Percentiles rank a stretch among this genome's conserved stretches.
phyloP scores from a whole-genome alignment of 495 filamentous ascomycete genomes.

The Polyplosphaeria fusca region DNA sequence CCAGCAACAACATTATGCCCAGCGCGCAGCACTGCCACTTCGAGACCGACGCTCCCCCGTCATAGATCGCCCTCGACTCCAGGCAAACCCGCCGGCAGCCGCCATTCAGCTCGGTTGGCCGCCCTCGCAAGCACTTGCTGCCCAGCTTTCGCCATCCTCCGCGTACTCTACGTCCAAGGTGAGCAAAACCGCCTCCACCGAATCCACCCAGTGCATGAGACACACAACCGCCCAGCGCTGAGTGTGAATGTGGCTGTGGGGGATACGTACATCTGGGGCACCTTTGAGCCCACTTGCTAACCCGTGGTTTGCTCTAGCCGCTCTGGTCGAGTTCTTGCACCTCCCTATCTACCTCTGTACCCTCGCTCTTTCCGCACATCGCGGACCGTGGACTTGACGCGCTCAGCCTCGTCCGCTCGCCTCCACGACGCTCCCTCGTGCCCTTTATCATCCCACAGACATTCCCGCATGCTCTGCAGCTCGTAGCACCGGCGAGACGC shows the following conservation, averaged over 20 bases:
- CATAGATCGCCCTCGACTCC: constrained; percentile 2
- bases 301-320: constrained; percentile 13
- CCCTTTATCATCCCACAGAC: constrained; percentile 27
- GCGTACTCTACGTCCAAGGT: constrained; percentile 15
- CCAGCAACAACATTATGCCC: not conserved
- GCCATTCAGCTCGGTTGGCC: constrained; percentile 20
- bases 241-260: constrained; percentile 13
- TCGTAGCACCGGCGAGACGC: constrained; percentile 24
- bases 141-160: not conserved
- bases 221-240: constrained; percentile 5
- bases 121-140: not conserved
- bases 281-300: constrained; percentile 13
- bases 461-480: constrained; percentile 19
- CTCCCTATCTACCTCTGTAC: not conserved
- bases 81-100: constrained; percentile 3
- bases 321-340: not conserved
- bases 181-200: constrained; percentile 14
- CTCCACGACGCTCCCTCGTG: not conserved
- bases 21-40: constrained; percentile 25
- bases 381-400: not conserved
- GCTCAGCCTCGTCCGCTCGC: constrained; percentile 26
- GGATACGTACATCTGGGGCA: not conserved
- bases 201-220: not conserved
- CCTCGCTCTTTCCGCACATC: not conserved
- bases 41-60: not conserved